phyloP scores from a whole-genome alignment of 495 filamentous ascomycete genomes.

The Delitschia confertaspora region DNA sequence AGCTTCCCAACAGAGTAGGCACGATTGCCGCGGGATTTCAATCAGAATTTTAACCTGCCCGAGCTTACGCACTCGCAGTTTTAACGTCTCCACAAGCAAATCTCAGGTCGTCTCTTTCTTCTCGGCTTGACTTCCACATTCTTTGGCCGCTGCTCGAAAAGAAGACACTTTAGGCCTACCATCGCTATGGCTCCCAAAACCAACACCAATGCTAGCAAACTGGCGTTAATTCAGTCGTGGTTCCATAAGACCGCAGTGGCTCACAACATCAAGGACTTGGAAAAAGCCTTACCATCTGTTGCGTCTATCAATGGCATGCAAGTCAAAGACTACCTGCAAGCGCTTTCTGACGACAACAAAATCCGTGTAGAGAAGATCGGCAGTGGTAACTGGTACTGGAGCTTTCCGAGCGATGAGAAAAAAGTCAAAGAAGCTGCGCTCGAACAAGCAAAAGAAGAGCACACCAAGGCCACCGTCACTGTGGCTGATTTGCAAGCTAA shows the following conservation, averaged over 20 bases:
- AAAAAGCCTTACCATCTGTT: conserved; percentile 57
- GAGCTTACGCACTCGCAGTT: too few species aligned
- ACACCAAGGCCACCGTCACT: conserved; percentile 39
- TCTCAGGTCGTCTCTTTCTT: too few species aligned
- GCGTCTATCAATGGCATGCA: conserved; percentile 62
- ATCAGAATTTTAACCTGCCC: too few species aligned
- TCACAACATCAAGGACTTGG: conserved; percentile 66
- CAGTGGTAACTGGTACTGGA: conserved; percentile 77
- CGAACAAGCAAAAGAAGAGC: conserved; percentile 45
- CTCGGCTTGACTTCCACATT: too few species aligned
- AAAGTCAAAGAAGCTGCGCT: conserved; percentile 42
- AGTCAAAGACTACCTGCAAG: conserved; percentile 61
- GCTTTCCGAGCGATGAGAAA: conserved; percentile 57
- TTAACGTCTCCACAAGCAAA: too few species aligned
- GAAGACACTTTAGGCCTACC: too few species aligned
- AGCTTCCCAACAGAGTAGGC: too few species aligned
- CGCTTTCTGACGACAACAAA: conserved; percentile 53
- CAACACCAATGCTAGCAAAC: conserved; percentile 51
- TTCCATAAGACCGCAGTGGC: conserved; percentile 55
- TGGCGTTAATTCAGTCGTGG: conserved; percentile 52
- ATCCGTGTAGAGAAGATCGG: conserved; percentile 73
- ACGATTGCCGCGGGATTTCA: too few species aligned
- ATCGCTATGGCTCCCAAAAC: conserved; percentile 50
- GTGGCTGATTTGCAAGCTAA: conserved; percentile 38
- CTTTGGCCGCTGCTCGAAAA: too few species aligned